Evolutionary conservation across 2,329 filamentous ascomycete genomes (phyloP), one percentile per base, ranked within the genome.

Genomic region (Botrytis byssoidea): DNA sequence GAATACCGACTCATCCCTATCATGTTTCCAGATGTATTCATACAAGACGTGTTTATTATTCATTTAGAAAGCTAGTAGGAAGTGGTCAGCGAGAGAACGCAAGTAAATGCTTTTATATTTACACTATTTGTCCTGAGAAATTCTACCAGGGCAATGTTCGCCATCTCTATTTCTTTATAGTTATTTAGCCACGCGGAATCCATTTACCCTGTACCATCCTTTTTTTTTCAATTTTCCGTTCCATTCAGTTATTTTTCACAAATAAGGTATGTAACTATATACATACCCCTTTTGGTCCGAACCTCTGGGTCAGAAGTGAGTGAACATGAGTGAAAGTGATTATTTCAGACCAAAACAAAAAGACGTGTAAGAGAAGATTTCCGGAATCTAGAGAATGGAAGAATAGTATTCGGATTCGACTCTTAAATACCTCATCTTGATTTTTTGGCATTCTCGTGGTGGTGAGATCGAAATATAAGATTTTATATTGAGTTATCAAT

Each of bases 391-490:
- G 25, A 51, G 48, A n/a, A 51, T 16, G 6, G 10, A 51, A n/a
- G 25, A n/a, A 14, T 16, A 16, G 10, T n/a, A 14, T n/a, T n/a
- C 48, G 10, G 2, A n/a, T 2, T n/a, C 10, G 48, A 51, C 5
- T n/a, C 4, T 51, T 16, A 14, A n/a, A 51, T 14, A 6, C 3
- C 25, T 0, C 5, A n/a, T 16, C 6, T n/a, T 16, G 0, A 14
- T n/a, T 6, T n/a, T n/a, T 51, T 51, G 48, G 12, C 0, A 7
- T 51, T n/a, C 25, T 51, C 12, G 25, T 29, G 10, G n/a, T 55
- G 6, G 51, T 18, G 51, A 55, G n/a, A 55, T 29, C 6, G 12
- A n/a, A 51, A n/a, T 51, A 25, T 18, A 48, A 48, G 4, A 25
- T 48, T 1, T 25, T 1, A 25, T 25, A 4, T 48, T 5, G 4